Conservation (phyloP, 1,139 yeast genomes). For the Saccharomyces pastorianus region DNA sequence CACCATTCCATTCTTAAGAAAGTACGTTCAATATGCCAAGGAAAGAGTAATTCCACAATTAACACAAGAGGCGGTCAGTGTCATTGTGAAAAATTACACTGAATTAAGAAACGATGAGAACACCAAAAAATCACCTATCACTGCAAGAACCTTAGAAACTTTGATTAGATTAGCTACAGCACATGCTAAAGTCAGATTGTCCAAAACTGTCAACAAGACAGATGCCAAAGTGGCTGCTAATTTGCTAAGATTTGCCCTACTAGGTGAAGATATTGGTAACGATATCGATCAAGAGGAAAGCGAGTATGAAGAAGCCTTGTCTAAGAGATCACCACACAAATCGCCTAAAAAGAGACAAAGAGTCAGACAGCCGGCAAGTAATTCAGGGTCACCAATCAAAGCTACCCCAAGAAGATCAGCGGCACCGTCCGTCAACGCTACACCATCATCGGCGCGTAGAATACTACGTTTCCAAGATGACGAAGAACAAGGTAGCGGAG, state of each 20-base stretch:
- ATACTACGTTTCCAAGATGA: conserved; percentile 13
- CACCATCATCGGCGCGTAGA: conserved; percentile 13
- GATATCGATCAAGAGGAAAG: conserved; percentile 27
- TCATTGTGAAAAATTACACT: conserved; percentile 74
- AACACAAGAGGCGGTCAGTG: conserved; percentile 69
- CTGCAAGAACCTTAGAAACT: conserved; percentile 96
- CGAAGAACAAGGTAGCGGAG: conserved; percentile 18
- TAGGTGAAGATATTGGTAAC: conserved; percentile 36
- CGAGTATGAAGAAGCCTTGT: conserved; percentile 16
- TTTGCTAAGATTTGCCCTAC: conserved; percentile 73
- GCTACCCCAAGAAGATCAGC: conserved; percentile 12
- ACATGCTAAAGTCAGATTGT: conserved; percentile 88
- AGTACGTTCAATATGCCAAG: conserved; percentile 90
- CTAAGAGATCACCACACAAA: conserved; percentile 25
- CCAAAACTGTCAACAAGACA: conserved; percentile 59
- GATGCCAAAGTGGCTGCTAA: conserved; percentile 89
- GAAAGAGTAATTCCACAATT: conserved; percentile 78
- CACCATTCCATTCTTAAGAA: conserved; percentile 78
- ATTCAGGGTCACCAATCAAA: conserved; percentile 19
- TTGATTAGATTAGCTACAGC: conserved; percentile 92
- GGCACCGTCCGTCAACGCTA: conserved; percentile 4
- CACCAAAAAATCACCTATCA: conserved; percentile 86
- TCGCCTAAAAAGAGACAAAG: conserved; percentile 31
- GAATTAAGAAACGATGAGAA: conserved; percentile 75
- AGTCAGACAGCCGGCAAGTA: conserved; percentile 12